Percentiles rank a stretch among this genome's conserved stretches.
phyloP scores from a whole-genome alignment of 495 filamentous ascomycete species.

The Xylaria curta region DNA sequence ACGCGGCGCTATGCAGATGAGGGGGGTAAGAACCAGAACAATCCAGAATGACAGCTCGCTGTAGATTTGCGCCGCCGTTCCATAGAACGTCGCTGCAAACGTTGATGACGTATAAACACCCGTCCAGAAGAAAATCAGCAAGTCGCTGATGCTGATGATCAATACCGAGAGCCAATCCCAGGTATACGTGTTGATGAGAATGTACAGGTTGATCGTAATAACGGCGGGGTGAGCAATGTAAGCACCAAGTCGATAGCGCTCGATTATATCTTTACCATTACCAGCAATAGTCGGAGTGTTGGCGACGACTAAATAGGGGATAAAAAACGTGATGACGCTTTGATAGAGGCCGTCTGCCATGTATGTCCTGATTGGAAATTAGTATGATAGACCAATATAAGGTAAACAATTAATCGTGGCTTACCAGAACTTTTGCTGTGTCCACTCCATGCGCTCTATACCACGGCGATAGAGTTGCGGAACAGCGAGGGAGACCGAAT shows the following conservation, averaged over 20 bases:
- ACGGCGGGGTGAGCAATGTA: slow-evolving; percentile 81
- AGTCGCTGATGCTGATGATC: slow-evolving; percentile 77
- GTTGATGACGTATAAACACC: slow-evolving; percentile 74
- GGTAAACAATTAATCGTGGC: slow-evolving; percentile 31
- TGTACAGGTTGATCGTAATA: slow-evolving; percentile 88
- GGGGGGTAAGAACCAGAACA: slow-evolving; percentile 72
- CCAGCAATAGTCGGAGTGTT: slow-evolving; percentile 69
- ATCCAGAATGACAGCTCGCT: slow-evolving; percentile 86
- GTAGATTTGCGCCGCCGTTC: slow-evolving; percentile 79
- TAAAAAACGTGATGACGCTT: slow-evolving; percentile 89
- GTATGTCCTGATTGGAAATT: slow-evolving; percentile 69
- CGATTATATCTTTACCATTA: slow-evolving; percentile 74
- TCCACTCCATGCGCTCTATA: slow-evolving; percentile 98
- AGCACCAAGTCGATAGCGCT: slow-evolving; percentile 80
- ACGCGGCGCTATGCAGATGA: slow-evolving; percentile 82
- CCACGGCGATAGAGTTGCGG: slow-evolving; percentile 95
- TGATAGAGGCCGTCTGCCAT: slow-evolving; percentile 97
- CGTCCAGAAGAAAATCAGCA: slow-evolving; percentile 97
- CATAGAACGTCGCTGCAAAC: slow-evolving; percentile 73
- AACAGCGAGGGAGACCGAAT: slow-evolving; percentile 90
- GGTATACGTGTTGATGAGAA: slow-evolving; percentile 92
- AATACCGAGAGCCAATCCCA: slow-evolving; percentile 96
- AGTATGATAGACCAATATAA: slow-evolving; percentile 35
- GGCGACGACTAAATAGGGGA: slow-evolving; percentile 80
- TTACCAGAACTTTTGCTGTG: slow-evolving; percentile 94